Percentiles rank a stretch among this genome's conserved stretches.
phyloP scores from a whole-genome alignment of 2,329 filamentous ascomycete genomes.

The Fusarium nematophilum region DNA sequence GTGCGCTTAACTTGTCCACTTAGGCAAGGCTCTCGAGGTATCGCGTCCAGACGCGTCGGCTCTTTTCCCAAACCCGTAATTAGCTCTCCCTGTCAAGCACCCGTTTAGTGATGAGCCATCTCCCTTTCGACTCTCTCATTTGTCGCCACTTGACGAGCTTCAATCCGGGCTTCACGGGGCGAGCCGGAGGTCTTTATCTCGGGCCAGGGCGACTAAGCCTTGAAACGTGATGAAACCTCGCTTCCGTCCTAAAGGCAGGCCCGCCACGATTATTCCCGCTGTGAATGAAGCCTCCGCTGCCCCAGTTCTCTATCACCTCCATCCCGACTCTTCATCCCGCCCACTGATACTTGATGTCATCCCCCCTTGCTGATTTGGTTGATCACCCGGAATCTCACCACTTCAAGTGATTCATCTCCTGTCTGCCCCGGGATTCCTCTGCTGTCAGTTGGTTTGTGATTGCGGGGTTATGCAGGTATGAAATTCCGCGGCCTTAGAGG shows the following conservation, averaged over 20 bases:
- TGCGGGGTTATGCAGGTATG: too few relatives aligned
- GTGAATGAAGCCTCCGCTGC: neutral
- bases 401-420: too few relatives aligned
- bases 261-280: slow-evolving; percentile 7
- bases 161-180: slow-evolving; percentile 22
- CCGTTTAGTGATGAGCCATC: slow-evolving; percentile 20
- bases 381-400: too few relatives aligned
- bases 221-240: slow-evolving; percentile 12
- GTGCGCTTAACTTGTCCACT: slow-evolving; percentile 39
- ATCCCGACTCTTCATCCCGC: too few relatives aligned
- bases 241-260: slow-evolving; percentile 8
- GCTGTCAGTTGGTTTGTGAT: too few relatives aligned
- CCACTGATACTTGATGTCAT: too few relatives aligned
- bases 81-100: slow-evolving; percentile 29
- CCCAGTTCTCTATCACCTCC: too few relatives aligned
- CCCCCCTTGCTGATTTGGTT: too few relatives aligned
- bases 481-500: too few relatives aligned
- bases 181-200: slow-evolving; percentile 33
- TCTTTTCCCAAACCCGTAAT: slow-evolving; percentile 34
- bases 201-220: slow-evolving; percentile 17
- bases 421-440: too few relatives aligned
- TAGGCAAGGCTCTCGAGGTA: slow-evolving; percentile 20
- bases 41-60: slow-evolving; percentile 31
- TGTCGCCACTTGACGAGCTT: slow-evolving; percentile 18
- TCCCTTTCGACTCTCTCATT: slow-evolving; percentile 33